phyloP scores from a whole-genome alignment of 148 eudicot species.

The Heliamphora exappendiculata region DNA sequence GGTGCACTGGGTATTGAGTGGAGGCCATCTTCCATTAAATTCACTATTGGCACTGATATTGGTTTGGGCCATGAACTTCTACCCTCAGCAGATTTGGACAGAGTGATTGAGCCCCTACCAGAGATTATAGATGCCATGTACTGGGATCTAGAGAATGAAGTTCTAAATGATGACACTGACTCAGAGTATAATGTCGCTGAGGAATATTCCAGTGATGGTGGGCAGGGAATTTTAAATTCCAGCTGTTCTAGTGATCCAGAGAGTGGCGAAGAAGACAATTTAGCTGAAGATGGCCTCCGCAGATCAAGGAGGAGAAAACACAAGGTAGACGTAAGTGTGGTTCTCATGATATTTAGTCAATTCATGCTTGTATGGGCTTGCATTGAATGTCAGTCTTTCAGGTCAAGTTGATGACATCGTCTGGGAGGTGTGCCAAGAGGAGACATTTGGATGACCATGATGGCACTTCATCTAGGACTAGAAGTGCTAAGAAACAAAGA shows the following conservation, averaged over 20 bases:
- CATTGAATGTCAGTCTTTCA: slow-evolving; percentile 22
- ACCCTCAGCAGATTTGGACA: slow-evolving; percentile 77
- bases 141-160: slow-evolving; percentile 87
- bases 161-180: slow-evolving; percentile 61
- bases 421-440: slow-evolving; percentile 65
- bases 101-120: slow-evolving; percentile 60
- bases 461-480: slow-evolving; percentile 42
- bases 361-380: slow-evolving; percentile 10
- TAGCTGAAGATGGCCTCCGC: slow-evolving; percentile 47
- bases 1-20: slow-evolving; percentile 83
- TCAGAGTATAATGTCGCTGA: slow-evolving; percentile 75
- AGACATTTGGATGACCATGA: slow-evolving; percentile 46
- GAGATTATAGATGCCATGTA: slow-evolving; percentile 62
- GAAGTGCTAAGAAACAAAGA: slow-evolving; percentile 35
- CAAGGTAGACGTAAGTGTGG: slow-evolving; percentile 40
- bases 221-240: slow-evolving; percentile 45
- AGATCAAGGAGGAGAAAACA: slow-evolving; percentile 73
- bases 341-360: slow-evolving; percentile 1
- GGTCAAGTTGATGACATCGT: slow-evolving; percentile 47
- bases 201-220: slow-evolving; percentile 59
- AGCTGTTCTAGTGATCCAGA: slow-evolving; percentile 57
- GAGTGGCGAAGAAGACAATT: slow-evolving; percentile 47
- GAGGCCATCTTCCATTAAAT: slow-evolving; percentile 67
- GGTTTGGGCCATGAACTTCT: slow-evolving; percentile 69
- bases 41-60: slow-evolving; percentile 69